These are phyloP conservation scores for Pseudocercospora musae DNA, from an alignment of 2,329 filamentous ascomycete species.

Conservation along the genomic window DNA sequence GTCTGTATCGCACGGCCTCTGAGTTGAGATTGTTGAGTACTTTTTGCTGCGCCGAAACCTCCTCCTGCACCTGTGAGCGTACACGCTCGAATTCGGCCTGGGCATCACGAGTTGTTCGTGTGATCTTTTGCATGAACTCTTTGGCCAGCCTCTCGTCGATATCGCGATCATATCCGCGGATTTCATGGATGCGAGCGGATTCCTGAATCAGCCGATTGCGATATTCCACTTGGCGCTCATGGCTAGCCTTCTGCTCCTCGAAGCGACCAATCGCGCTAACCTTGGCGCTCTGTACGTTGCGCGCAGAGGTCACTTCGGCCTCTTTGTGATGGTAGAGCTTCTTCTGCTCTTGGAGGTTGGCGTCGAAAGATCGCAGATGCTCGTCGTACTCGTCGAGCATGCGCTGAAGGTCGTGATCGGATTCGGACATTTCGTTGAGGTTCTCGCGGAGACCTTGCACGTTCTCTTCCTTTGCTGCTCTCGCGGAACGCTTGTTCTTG, in stretches of 20 bases:
- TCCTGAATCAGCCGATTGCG: slow-evolving; percentile 74
- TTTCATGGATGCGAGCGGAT: slow-evolving; percentile 70
- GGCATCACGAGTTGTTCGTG: slow-evolving; percentile 73
- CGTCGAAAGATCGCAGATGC: slow-evolving; percentile 61
- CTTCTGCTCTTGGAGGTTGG: slow-evolving; percentile 59
- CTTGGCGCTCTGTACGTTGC: slow-evolving; percentile 44
- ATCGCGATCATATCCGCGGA: slow-evolving; percentile 80
- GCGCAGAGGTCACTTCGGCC: slow-evolving; percentile 47
- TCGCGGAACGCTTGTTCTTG: slow-evolving; percentile 71
- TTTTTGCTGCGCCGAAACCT: slow-evolving; percentile 69
- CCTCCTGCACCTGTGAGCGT: slow-evolving; percentile 69
- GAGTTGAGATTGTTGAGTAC: slow-evolving; percentile 71
- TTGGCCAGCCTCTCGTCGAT: slow-evolving; percentile 70
- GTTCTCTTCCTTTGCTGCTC: slow-evolving; percentile 65
- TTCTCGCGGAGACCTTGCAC: slow-evolving; percentile 67
- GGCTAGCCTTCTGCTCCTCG: slow-evolving; percentile 81
- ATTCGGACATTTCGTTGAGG: slow-evolving; percentile 73
- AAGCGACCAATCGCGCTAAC: slow-evolving; percentile 68
- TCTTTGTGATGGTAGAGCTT: slow-evolving; percentile 64
- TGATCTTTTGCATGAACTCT: slow-evolving; percentile 73
- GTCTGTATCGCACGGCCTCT: slow-evolving; percentile 66
- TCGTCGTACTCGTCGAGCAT: slow-evolving; percentile 76
- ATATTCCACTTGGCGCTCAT: slow-evolving; percentile 72
- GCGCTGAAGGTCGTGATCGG: slow-evolving; percentile 70
- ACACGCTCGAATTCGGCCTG: slow-evolving; percentile 72